These are phyloP conservation scores for Dactylellina sp. DNA, from an alignment of 2,329 filamentous ascomycete species.

Conservation along the genomic window DNA sequence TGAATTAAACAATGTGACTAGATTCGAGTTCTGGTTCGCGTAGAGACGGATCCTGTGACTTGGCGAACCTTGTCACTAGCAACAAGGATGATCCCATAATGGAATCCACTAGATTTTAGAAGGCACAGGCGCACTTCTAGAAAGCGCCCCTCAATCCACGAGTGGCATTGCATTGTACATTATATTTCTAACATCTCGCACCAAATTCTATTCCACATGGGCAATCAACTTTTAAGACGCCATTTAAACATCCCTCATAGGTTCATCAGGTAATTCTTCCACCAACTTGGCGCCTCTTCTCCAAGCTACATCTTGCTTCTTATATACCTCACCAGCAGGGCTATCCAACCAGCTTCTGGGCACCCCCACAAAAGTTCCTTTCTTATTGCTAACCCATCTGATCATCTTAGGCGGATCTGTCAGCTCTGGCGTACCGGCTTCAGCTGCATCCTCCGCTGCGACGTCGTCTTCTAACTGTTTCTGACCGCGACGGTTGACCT, in stretches of 20 bases:
- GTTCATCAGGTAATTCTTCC: conserved; percentile 47
- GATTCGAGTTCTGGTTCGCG: background rate
- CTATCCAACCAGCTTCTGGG: conserved; percentile 76
- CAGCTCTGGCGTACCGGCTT: conserved; percentile 64
- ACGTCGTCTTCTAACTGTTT: conserved; percentile 64
- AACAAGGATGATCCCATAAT: background rate
- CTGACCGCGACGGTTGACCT: conserved; percentile 69
- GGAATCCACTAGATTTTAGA: too few relatives aligned
- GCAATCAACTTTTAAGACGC: too few relatives aligned
- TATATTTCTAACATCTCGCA: too few relatives aligned
- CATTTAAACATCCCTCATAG: conserved; percentile 38
- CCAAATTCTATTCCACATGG: too few relatives aligned
- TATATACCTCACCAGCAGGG: conserved; percentile 71
- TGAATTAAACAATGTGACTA: too few relatives aligned
- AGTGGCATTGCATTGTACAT: too few relatives aligned
- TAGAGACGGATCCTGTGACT: background rate
- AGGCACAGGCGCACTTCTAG: too few relatives aligned
- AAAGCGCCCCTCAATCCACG: too few relatives aligned
- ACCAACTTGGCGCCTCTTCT: conserved; percentile 62
- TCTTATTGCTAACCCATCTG: conserved; percentile 77
- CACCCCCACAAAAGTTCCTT: conserved; percentile 73
- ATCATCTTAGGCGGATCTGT: conserved; percentile 73
- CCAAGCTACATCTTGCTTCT: conserved; percentile 63
- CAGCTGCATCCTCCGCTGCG: conserved; percentile 62
- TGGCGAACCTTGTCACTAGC: background rate